These are phyloP conservation scores for Debaryomycetaceae sp. DNA, from an alignment of 1,139 yeast species.

Conservation along the genomic window DNA sequence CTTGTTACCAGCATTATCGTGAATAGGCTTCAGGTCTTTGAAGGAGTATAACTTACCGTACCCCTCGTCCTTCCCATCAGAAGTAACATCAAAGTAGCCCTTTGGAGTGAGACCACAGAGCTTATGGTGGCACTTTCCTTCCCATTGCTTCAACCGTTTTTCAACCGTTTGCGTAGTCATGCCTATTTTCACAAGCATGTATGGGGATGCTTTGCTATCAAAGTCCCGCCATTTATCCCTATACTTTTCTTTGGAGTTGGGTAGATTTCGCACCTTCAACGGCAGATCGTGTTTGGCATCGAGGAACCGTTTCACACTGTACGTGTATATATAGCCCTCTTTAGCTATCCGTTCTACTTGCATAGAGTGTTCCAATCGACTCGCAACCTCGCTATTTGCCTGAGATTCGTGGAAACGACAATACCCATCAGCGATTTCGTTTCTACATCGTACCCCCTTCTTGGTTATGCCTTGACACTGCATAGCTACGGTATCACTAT, in stretches of 20 bases:
- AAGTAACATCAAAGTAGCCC: neutral
- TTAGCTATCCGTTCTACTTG: neutral
- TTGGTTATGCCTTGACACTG: conserved; percentile 30
- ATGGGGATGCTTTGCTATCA: conserved; percentile 33
- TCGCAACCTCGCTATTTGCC: neutral
- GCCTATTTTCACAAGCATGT: conserved; percentile 52
- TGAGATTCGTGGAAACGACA: conserved; percentile 25
- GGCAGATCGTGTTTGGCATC: conserved; percentile 19
- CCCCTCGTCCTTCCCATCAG: neutral
- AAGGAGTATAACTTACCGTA: neutral
- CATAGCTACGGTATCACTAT: neutral
- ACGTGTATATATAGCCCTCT: conserved; percentile 50
- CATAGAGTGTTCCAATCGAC: neutral
- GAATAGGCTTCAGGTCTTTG: neutral
- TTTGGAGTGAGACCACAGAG: conserved; percentile 33
- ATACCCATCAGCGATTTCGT: conserved; percentile 16
- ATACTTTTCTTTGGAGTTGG: conserved; percentile 17
- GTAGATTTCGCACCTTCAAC: conserved; percentile 33
- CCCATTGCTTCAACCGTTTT: conserved; percentile 52
- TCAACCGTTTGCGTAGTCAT: conserved; percentile 48
- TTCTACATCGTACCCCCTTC: conserved; percentile 29
- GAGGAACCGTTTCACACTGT: conserved; percentile 45
- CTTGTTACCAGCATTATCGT: neutral
- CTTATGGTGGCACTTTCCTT: conserved; percentile 48
- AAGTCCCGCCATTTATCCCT: conserved; percentile 31